Conservation (phyloP, 2,329 filamentous ascomycete genomes). For the Curvularia eragrostidis region DNA sequence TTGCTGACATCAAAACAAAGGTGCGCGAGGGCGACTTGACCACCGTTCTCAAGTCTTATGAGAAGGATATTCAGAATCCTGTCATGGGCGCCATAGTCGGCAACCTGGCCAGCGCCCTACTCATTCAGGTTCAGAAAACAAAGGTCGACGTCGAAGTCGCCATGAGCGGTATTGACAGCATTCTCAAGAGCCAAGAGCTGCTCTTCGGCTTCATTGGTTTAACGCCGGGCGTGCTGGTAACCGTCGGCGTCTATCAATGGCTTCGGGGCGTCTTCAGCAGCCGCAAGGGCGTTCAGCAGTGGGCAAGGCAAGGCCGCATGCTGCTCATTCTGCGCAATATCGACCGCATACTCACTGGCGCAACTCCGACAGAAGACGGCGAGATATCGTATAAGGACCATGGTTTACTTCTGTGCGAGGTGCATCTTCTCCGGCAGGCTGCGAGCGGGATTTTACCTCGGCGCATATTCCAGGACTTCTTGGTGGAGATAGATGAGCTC, state of each 20-base stretch:
- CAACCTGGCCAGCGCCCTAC: constrained; percentile 84
- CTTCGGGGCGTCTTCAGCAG: constrained; percentile 72
- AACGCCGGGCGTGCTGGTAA: constrained; percentile 90
- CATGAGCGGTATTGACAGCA: constrained; percentile 91
- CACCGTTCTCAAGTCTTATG: constrained; percentile 87
- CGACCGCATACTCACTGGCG: constrained; percentile 67
- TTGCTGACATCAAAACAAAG: constrained; percentile 75
- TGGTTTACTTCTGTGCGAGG: constrained; percentile 86
- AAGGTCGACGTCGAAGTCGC: constrained; percentile 98
- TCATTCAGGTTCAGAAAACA: constrained; percentile 98
- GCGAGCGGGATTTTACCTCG: constrained; percentile 72
- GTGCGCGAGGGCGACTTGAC: constrained; percentile 93
- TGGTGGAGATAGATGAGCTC: constrained; percentile 86
- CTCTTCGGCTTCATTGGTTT: constrained; percentile 96
- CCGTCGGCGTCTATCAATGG: constrained; percentile 76
- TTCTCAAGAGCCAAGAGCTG: constrained; percentile 94
- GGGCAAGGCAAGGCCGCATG: constrained; percentile 71
- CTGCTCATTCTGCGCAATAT: constrained; percentile 85
- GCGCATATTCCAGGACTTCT: constrained; percentile 80
- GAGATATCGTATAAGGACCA: constrained; percentile 91
- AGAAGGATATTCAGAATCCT: constrained; percentile 82
- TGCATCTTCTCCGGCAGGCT: constrained; percentile 78
- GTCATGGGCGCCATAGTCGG: constrained; percentile 83
- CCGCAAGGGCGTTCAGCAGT: constrained; percentile 70
- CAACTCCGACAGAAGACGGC: constrained; percentile 69